Evolutionary conservation across 306 rosid species (phyloP).

Genomic region (Cercis canadensis): DNA sequence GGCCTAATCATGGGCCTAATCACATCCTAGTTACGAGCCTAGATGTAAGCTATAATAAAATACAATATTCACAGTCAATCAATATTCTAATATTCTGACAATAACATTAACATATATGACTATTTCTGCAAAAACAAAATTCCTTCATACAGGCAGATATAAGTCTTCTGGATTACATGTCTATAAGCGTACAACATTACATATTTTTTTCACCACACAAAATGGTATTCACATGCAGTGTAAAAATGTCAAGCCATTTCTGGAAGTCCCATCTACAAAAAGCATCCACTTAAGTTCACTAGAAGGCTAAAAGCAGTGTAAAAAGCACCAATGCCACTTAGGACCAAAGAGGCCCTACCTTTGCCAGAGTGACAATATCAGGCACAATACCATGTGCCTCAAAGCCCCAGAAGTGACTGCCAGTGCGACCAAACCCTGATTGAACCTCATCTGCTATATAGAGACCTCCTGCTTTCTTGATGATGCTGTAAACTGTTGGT

Average conservation of each 20-base stretch:
- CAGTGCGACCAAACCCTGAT: constrained; percentile 56
- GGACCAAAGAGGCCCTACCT: constrained; percentile 39
- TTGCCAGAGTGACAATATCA: constrained; percentile 60
- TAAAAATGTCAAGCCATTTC: constrained; percentile 12
- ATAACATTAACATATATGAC: background rate
- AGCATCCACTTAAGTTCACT: too few species aligned
- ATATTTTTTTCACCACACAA: too few species aligned
- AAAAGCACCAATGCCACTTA: constrained; percentile 16
- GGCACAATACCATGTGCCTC: constrained; percentile 57
- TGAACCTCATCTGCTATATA: constrained; percentile 61
- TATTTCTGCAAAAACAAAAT: background rate
- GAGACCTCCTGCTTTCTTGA: constrained; percentile 56
- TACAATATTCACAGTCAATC: too few species aligned
- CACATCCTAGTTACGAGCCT: too few species aligned
- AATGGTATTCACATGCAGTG: background rate
- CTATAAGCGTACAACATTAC: background rate
- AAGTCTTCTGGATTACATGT: background rate
- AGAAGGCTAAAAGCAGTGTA: too few species aligned
- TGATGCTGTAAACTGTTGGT: constrained; percentile 47
- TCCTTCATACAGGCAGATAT: constrained; percentile 1
- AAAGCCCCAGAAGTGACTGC: constrained; percentile 61
- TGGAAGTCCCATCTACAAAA: background rate
- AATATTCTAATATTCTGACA: too few species aligned
- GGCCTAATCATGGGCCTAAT: too few species aligned
- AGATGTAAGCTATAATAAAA: too few species aligned